Evolutionary conservation across 2,329 filamentous ascomycete species (phyloP), one percentile per base, ranked within the genome.

Genomic region (Neopestalotiopsis sp.): DNA sequence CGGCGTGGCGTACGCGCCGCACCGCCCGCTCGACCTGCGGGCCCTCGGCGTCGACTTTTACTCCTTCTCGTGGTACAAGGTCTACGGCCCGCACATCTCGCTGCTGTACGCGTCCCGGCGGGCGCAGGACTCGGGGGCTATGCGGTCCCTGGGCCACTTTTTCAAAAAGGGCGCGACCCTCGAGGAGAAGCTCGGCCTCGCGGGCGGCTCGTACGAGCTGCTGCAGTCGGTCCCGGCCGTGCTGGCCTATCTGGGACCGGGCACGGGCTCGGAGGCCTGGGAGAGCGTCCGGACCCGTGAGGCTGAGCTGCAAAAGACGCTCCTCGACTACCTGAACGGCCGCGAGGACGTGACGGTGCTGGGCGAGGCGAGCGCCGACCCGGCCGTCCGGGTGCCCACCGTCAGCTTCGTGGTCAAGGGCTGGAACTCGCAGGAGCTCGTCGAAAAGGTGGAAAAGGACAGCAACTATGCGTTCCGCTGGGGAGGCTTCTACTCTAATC

Each of bases 151-250:
- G 0, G 87, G 88, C 0, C 91, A 94, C 76, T 93, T 87, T 81
- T 94, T 94, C 83, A 93, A 92, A 74, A 79, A 84, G 0, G 77
- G 81, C 2, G 79, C 82, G 5, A 89, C 88, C 0, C 82, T 95
- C 0, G 86, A 90, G 71, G 83, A 92, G 57, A 93, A 92, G 76
- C 82, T 94, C 6, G 91, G 88, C 1, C 85, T 93, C 1, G 91
- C 92, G 0, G 91, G 85, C 0, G 88, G 88, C 4, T 91, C 87
- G 79, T 94, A 95, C 77, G 92, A 95, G 79, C 84, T 92, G 24
- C 85, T 89, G 0, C 86, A 90, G 49, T 83, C 86, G 0, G 84
- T 95, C 13, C 89, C 91, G 0, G 77, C 83, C 0, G 87, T 94
- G 1, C 81, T 88, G 0, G 79, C 84, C 0, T 94, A 94, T 72